Evolutionary conservation across 2,329 filamentous ascomycete species (phyloP).

Genomic region (Colletotrichum sp.): DNA sequence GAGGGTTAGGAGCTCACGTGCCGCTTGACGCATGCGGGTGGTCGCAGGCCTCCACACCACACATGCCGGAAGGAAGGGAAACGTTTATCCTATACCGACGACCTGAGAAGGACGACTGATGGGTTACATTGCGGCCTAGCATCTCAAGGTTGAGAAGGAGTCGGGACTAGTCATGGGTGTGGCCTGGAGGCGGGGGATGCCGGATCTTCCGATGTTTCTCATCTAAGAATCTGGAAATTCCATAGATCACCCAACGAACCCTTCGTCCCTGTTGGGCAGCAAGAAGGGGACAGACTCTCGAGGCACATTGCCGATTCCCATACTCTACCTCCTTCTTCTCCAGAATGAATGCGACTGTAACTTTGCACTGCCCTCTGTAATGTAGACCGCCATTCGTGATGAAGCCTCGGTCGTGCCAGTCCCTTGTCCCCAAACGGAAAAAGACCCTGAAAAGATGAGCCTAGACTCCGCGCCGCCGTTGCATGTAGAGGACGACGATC

Average conservation of each 20-base stretch:
- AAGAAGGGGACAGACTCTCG: neutral
- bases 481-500: neutral
- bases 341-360: neutral
- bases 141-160: neutral
- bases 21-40: neutral
- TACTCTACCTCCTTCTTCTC: neutral
- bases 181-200: neutral
- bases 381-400: neutral
- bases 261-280: neutral
- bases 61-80: neutral
- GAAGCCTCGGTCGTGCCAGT: neutral
- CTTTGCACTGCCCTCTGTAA: neutral
- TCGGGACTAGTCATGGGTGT: neutral
- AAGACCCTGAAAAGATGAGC: neutral
- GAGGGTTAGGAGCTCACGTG: neutral
- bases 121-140: neutral
- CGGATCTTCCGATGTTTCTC: neutral
- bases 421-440: neutral
- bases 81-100: neutral
- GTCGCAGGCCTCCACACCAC: neutral
- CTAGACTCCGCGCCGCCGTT: neutral
- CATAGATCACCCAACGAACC: neutral
- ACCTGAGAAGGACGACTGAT: neutral
- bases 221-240: neutral
- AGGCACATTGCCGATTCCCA: neutral